A percentile compares a stretch with the other conserved stretches of the same genome.
These are phyloP conservation scores for Amanita inopinata DNA, from an alignment of 768 basidiomycete genomes.

Conservation along the genomic window DNA sequence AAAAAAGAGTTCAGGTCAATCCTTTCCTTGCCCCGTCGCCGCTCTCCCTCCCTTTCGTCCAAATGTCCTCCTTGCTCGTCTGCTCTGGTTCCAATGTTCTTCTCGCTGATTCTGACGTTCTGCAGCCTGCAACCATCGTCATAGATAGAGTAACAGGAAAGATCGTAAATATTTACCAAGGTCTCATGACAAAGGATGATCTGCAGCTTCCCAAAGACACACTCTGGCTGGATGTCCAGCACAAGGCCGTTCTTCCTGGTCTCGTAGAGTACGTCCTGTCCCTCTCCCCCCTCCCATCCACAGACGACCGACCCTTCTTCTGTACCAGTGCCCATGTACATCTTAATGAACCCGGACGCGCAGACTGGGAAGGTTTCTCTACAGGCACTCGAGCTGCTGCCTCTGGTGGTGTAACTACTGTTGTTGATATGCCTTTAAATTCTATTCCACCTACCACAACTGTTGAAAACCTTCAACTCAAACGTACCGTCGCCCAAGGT, in stretches of 20 bases:
- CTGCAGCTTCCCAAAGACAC: slow-evolving; percentile 20
- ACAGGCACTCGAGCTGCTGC: slow-evolving; percentile 88
- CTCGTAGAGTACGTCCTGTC: slow-evolving; percentile 58
- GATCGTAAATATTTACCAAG: slow-evolving; percentile 39
- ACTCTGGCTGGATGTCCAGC: slow-evolving; percentile 46
- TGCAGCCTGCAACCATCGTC: slow-evolving; percentile 57
- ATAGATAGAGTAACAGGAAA: slow-evolving; percentile 49
- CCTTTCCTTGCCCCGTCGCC: neutral
- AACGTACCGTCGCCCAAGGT: slow-evolving; percentile 59
- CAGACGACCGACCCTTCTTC: slow-evolving; percentile 8
- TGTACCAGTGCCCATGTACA: slow-evolving; percentile 74
- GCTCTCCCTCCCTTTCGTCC: neutral
- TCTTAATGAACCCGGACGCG: slow-evolving; percentile 88
- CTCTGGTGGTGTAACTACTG: slow-evolving; percentile 89
- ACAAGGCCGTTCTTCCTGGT: slow-evolving; percentile 61
- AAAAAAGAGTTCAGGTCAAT: neutral
- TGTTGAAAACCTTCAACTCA: slow-evolving; percentile 59
- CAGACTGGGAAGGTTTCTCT: slow-evolving; percentile 90
- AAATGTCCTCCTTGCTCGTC: slow-evolving; percentile 16
- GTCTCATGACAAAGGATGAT: slow-evolving; percentile 21
- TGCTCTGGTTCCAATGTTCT: slow-evolving; percentile 50
- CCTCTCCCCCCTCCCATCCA: slow-evolving; percentile 1
- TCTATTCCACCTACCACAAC: slow-evolving; percentile 95
- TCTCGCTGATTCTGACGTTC: slow-evolving; percentile 37
- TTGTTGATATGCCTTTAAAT: slow-evolving; percentile 98